Conservation (phyloP, 257 asterid species). For the Thymus mandschuricus region DNA sequence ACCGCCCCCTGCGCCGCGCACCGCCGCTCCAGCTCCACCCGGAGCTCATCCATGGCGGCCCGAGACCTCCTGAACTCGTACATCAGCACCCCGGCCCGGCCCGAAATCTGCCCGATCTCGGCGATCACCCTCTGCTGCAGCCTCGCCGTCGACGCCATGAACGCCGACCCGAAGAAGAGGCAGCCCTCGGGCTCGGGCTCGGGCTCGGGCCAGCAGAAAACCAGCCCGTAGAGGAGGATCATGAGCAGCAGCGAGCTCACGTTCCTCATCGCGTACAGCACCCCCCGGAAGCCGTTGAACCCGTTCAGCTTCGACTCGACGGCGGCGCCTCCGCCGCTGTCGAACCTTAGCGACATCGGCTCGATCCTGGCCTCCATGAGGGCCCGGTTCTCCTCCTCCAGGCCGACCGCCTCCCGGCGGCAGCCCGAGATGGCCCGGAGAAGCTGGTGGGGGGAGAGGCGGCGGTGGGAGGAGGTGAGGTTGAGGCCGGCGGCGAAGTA, state of each 20-base stretch:
- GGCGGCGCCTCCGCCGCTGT: constrained; percentile 54
- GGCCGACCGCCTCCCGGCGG: constrained; percentile 70
- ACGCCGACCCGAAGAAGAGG: constrained; percentile 66
- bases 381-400: constrained; percentile 77
- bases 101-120: constrained; percentile 53
- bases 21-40: constrained; percentile 69
- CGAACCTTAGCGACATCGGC: constrained; percentile 60
- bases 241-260: constrained; percentile 70
- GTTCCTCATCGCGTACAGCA: constrained; percentile 83
- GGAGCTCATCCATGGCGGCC: constrained; percentile 73
- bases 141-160: constrained; percentile 76
- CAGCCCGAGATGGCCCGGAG: constrained; percentile 70
- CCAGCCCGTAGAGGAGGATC: constrained; percentile 68
- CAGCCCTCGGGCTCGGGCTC: constrained; percentile 50
- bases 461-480: constrained; percentile 58
- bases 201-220: constrained; percentile 70
- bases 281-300: constrained; percentile 85
- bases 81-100: constrained; percentile 59
- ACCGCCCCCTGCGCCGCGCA: constrained; percentile 47
- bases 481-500: constrained; percentile 65
- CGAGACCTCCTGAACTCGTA: constrained; percentile 64
- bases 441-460: constrained; percentile 64
- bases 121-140: constrained; percentile 63
- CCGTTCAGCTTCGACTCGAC: constrained; percentile 85
- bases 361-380: constrained; percentile 84